These are phyloP conservation scores for Cladorrhinum sp. DNA, from an alignment of 2,329 filamentous ascomycete species.

Conservation along the genomic window DNA sequence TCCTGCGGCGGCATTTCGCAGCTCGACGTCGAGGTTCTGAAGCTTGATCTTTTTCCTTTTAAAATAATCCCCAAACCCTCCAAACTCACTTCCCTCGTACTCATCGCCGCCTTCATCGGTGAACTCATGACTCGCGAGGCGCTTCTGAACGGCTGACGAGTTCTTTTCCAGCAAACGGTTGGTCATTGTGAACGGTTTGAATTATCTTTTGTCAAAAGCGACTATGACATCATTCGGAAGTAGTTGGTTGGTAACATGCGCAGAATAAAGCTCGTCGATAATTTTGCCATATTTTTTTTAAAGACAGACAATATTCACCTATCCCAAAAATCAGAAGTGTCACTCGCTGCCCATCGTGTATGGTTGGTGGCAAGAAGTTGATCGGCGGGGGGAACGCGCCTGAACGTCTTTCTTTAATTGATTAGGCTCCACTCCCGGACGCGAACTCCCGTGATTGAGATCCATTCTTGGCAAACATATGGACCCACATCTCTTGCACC, in stretches of 20 bases:
- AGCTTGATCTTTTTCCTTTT: conserved; percentile 95
- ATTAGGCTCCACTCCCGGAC: background rate
- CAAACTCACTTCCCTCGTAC: conserved; percentile 82
- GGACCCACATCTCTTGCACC: background rate
- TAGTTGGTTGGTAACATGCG: background rate
- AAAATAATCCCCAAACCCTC: conserved; percentile 89
- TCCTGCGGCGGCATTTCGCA: conserved; percentile 60
- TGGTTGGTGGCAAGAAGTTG: conserved; percentile 9
- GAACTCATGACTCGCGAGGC: conserved; percentile 67
- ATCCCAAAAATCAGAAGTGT: background rate
- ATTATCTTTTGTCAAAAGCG: background rate
- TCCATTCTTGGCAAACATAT: background rate
- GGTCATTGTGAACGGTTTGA: conserved; percentile 46
- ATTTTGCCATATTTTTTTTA: background rate
- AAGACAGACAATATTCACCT: background rate
- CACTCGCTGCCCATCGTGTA: background rate
- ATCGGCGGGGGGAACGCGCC: conserved; percentile 3
- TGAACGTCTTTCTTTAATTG: background rate
- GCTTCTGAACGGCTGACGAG: conserved; percentile 59
- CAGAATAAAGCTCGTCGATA: background rate
- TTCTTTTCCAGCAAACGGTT: conserved; percentile 58
- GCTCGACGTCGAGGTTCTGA: conserved; percentile 84
- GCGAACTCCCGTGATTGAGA: conserved; percentile 18
- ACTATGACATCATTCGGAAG: conserved; percentile 22
- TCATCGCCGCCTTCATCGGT: conserved; percentile 83